Evolutionary conservation across 2,329 filamentous ascomycete genomes (phyloP).

Genomic region (Xylariaceae sp.): DNA sequence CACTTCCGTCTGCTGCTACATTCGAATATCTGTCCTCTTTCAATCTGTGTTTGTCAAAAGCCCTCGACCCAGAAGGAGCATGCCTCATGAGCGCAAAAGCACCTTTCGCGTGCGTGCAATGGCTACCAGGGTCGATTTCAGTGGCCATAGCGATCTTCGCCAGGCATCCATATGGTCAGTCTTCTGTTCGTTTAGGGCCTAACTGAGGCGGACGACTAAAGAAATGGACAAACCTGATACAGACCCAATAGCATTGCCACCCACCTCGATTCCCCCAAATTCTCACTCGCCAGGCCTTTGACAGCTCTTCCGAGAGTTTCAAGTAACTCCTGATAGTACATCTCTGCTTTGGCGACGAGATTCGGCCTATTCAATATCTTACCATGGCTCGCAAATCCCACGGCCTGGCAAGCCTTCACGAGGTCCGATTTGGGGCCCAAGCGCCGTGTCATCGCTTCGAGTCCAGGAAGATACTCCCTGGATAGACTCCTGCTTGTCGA

Average conservation of each 20-base stretch:
- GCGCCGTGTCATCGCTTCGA: slow-evolving; percentile 10
- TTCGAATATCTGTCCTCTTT: no score
- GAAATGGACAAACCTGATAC: slow-evolving; percentile 13
- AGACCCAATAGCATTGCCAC: slow-evolving; percentile 18
- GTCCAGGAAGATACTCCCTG: slow-evolving; percentile 12
- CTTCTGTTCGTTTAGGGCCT: no score
- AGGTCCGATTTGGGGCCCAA: slow-evolving; percentile 15
- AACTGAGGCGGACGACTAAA: neutral
- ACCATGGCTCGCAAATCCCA: slow-evolving; percentile 15
- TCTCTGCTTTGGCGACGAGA: slow-evolving; percentile 7
- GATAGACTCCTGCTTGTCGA: slow-evolving; percentile 14
- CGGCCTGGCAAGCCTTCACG: slow-evolving; percentile 16
- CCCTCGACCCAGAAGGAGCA: slow-evolving; percentile 3
- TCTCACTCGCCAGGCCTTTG: slow-evolving; percentile 4
- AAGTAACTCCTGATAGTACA: slow-evolving; percentile 14
- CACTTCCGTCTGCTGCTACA: no score
- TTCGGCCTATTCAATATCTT: slow-evolving; percentile 13
- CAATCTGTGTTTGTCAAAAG: no score
- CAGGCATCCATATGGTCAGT: neutral
- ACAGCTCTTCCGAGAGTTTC: slow-evolving; percentile 11
- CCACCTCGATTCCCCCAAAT: slow-evolving; percentile 8
- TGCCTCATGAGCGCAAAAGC: slow-evolving; percentile 5
- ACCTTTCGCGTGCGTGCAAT: slow-evolving; percentile 15
- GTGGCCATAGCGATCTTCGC: slow-evolving; percentile 12
- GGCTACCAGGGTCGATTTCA: slow-evolving; percentile 7